These are phyloP conservation scores for Maudiozyma turicensis DNA, from an alignment of 805 yeast species.

Conservation along the genomic window DNA sequence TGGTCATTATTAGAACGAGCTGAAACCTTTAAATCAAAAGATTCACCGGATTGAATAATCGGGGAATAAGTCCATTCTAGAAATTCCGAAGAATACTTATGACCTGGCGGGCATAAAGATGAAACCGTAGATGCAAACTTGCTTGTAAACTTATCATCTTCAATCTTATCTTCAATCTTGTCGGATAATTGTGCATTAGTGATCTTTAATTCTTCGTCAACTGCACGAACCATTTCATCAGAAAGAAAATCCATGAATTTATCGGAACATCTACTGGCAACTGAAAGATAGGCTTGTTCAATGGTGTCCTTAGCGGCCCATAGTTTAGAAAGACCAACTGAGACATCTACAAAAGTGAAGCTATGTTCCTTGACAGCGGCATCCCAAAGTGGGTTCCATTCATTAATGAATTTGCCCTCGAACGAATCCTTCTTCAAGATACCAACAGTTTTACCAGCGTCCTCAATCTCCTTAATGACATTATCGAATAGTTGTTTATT, in stretches of 20 bases:
- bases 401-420: constrained; percentile 75
- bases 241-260: constrained; percentile 75
- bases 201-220: constrained; percentile 77
- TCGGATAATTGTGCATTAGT: constrained; percentile 67
- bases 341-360: constrained; percentile 39
- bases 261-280: constrained; percentile 69
- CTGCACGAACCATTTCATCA: constrained; percentile 76
- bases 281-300: constrained; percentile 54
- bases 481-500: constrained; percentile 58
- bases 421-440: constrained; percentile 65
- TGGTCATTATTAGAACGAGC: constrained; percentile 63
- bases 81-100: constrained; percentile 64
- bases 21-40: constrained; percentile 73
- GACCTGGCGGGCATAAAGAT: constrained; percentile 32
- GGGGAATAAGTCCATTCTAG: constrained; percentile 94
- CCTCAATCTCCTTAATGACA: constrained; percentile 37
- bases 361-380: constrained; percentile 33
- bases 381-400: constrained; percentile 50
- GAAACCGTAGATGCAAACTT: constrained; percentile 40
- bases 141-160: constrained; percentile 60
- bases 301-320: constrained; percentile 72
- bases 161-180: constrained; percentile 70
- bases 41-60: constrained; percentile 79
- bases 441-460: constrained; percentile 48
- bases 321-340: constrained; percentile 42